phyloP scores from a whole-genome alignment of 2,329 filamentous ascomycete genomes.

The Beauveria brongniartii region DNA sequence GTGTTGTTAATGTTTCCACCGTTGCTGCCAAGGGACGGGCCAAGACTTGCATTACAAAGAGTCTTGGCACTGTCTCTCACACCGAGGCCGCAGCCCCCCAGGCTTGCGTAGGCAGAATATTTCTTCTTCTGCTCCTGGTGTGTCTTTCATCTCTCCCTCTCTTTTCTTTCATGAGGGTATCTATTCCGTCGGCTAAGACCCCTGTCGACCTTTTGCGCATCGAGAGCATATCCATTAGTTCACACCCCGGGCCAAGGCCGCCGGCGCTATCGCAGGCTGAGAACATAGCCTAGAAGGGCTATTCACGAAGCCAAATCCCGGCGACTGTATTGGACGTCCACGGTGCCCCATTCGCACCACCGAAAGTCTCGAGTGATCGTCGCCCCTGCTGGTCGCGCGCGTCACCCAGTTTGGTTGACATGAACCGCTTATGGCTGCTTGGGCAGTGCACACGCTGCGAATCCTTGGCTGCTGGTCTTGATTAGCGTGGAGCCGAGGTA shows the following conservation, averaged over 20 bases:
- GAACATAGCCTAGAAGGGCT: background rate
- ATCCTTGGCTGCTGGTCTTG: background rate
- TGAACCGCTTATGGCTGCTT: slow-evolving; percentile 4
- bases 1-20: background rate
- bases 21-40: slow-evolving; percentile 2
- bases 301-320: background rate
- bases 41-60: slow-evolving; percentile 9
- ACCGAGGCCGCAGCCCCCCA: slow-evolving; percentile 3
- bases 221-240: background rate
- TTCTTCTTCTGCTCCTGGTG: background rate
- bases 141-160: background rate
- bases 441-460: slow-evolving; percentile 4
- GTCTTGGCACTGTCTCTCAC: slow-evolving; percentile 8
- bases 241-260: background rate
- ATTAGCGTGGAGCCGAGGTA: background rate
- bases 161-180: background rate
- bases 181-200: background rate
- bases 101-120: slow-evolving; percentile 1
- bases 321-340: background rate
- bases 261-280: too few relatives aligned
- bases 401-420: background rate
- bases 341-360: slow-evolving; percentile 1
- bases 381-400: slow-evolving; percentile 1
- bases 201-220: background rate
- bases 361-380: background rate